phyloP scores from a whole-genome alignment of 805 yeast species.

The Candida michaelii region DNA sequence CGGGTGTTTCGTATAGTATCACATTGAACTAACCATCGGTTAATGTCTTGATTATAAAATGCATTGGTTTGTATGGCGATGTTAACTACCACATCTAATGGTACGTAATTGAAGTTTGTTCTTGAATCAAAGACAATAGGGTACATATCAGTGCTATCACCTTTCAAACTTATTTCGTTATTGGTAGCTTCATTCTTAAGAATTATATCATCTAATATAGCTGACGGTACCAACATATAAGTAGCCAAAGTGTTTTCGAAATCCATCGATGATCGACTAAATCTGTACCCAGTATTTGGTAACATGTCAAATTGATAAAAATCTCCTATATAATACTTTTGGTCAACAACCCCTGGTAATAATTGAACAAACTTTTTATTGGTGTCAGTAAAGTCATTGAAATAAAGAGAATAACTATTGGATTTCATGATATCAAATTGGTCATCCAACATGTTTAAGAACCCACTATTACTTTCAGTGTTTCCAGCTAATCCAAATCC shows the following conservation, averaged over 20 bases:
- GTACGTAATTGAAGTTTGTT: slow-evolving; percentile 49
- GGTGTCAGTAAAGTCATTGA: slow-evolving; percentile 16
- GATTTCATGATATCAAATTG: slow-evolving; percentile 22
- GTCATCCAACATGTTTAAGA: slow-evolving; percentile 22
- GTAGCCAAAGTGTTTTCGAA: slow-evolving; percentile 14
- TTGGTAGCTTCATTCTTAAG: slow-evolving; percentile 37
- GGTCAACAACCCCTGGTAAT: slow-evolving; percentile 60
- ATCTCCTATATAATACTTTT: slow-evolving; percentile 44
- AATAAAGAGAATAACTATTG: slow-evolving; percentile 37
- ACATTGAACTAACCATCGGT: slow-evolving; percentile 66
- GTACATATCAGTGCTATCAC: slow-evolving; percentile 25
- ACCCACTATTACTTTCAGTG: slow-evolving; percentile 24
- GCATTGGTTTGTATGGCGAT: slow-evolving; percentile 73
- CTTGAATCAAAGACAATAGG: slow-evolving; percentile 65
- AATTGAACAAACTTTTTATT: slow-evolving; percentile 31
- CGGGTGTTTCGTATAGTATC: slow-evolving; percentile 40
- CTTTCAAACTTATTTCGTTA: slow-evolving; percentile 29
- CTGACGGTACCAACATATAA: slow-evolving; percentile 26
- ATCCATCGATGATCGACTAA: slow-evolving; percentile 28
- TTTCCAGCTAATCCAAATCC: slow-evolving; percentile 38
- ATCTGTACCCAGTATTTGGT: slow-evolving; percentile 41
- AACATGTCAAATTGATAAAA: slow-evolving; percentile 51
- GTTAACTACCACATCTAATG: slow-evolving; percentile 54
- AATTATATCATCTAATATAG: slow-evolving; percentile 24
- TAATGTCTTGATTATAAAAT: slow-evolving; percentile 46